These are phyloP conservation scores for Suhomyces coccinellae DNA, from an alignment of 1,139 yeast genomes.

Conservation along the genomic window DNA sequence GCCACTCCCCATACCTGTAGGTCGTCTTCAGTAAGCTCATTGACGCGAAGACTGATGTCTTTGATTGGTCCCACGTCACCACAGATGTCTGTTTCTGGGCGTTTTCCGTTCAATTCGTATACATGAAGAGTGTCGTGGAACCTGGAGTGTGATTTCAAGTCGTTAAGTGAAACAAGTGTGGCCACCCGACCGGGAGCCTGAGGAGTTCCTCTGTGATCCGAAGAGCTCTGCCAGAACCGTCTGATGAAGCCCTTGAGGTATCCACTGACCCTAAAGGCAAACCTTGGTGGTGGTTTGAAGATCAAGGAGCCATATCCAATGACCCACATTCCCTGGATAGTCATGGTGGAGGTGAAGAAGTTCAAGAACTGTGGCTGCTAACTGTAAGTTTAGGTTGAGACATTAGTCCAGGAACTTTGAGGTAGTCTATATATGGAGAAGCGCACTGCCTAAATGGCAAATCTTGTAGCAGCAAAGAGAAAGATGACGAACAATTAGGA, in stretches of 20 bases:
- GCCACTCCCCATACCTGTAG: slow-evolving; percentile 79
- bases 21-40: slow-evolving; percentile 40
- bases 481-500: too few relatives aligned
- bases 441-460: neutral
- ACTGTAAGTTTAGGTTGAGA: too few relatives aligned
- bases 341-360: neutral
- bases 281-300: slow-evolving; percentile 86
- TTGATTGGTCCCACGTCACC: slow-evolving; percentile 6
- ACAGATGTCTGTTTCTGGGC: slow-evolving; percentile 8
- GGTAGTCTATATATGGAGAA: too few relatives aligned
- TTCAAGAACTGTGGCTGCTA: neutral
- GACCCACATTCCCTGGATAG: slow-evolving; percentile 59
- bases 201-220: slow-evolving; percentile 89
- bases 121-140: slow-evolving; percentile 48
- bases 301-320: slow-evolving; percentile 90
- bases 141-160: slow-evolving; percentile 42
- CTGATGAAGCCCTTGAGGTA: slow-evolving; percentile 73
- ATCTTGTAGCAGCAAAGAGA: too few relatives aligned
- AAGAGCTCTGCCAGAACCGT: slow-evolving; percentile 88
- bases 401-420: neutral
- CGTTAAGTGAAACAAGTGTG: slow-evolving; percentile 63
- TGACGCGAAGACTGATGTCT: slow-evolving; percentile 17
- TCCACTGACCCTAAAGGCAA: slow-evolving; percentile 65
- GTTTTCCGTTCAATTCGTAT: slow-evolving; percentile 33
- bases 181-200: slow-evolving; percentile 85